A percentile compares a stretch with the other conserved stretches of the same genome.
Conservation (phyloP, 2,329 filamentous ascomycete genomes). For the Calonectria hongkongensis region DNA sequence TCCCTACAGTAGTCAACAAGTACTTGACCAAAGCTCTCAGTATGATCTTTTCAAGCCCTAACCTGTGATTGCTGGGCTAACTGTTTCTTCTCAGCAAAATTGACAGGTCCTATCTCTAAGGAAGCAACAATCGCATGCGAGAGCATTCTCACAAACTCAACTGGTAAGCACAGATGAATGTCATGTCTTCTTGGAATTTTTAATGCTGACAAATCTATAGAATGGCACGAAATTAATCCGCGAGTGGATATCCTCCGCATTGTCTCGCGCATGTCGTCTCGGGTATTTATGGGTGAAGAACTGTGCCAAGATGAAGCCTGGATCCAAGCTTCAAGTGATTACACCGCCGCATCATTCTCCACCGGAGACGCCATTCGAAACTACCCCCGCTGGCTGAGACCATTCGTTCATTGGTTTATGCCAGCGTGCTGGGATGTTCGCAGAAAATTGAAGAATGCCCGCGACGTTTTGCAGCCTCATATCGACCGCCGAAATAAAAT, state of each 20-base stretch:
- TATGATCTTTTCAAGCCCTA: neutral
- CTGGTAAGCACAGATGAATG: neutral
- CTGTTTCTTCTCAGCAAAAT: neutral
- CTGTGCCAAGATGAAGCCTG: neutral
- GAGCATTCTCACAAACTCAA: constrained; percentile 5
- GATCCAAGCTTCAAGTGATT: constrained; percentile 10
- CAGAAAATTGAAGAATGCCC: neutral
- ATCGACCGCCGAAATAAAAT: constrained; percentile 13
- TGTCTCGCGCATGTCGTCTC: constrained; percentile 3
- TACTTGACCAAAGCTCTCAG: constrained; percentile 8
- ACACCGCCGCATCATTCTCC: neutral
- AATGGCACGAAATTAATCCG: constrained; percentile 6
- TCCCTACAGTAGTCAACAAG: neutral
- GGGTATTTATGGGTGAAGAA: constrained; percentile 9
- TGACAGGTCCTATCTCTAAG: neutral
- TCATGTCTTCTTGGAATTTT: too few species aligned
- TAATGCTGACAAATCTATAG: neutral
- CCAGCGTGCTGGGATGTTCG: constrained; percentile 13
- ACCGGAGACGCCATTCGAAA: neutral
- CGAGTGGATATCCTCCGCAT: neutral
- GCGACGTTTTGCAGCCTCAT: neutral
- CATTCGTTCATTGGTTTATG: constrained; percentile 5
- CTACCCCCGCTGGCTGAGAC: constrained; percentile 1
- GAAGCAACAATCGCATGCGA: constrained; percentile 4
- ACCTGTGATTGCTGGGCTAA: too few species aligned